Conservation (phyloP, 306 rosid genomes). For the Carpinus viminea region DNA sequence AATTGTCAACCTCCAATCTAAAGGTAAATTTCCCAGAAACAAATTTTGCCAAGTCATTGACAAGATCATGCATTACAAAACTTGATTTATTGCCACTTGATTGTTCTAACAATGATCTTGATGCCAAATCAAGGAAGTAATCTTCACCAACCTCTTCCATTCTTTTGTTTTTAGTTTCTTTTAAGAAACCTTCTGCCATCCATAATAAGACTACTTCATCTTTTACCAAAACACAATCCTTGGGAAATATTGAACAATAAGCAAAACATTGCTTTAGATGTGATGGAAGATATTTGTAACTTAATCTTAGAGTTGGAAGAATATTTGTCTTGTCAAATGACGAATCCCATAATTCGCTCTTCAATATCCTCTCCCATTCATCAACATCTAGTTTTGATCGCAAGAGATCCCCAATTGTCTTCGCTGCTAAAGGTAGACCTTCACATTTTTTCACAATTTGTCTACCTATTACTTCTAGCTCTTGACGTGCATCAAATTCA, state of each 20-base stretch:
- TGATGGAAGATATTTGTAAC: slow-evolving; percentile 9
- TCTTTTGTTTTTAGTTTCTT: too few species aligned
- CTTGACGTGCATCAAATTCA: neutral
- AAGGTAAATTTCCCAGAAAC: neutral
- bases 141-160: too few species aligned
- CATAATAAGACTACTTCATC: slow-evolving; percentile 5
- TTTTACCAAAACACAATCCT: slow-evolving; percentile 26
- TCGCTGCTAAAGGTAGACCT: slow-evolving; percentile 21
- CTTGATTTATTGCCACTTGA: neutral
- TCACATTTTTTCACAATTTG: slow-evolving; percentile 27
- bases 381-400: slow-evolving; percentile 1
- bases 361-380: too few species aligned
- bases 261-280: slow-evolving; percentile 19
- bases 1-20: neutral
- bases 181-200: slow-evolving; percentile 34
- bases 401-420: slow-evolving; percentile 25
- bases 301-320: slow-evolving; percentile 11
- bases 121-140: too few species aligned
- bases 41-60: slow-evolving; percentile 23
- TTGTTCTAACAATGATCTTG: too few species aligned
- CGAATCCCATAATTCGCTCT: too few species aligned
- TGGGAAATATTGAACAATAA: slow-evolving; percentile 29
- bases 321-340: too few species aligned
- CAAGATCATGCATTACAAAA: slow-evolving; percentile 20
- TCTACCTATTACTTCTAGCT: neutral